Evolutionary conservation across 1,284 basidiomycete genomes (phyloP).

Genomic region (Porodaedalea pini): DNA sequence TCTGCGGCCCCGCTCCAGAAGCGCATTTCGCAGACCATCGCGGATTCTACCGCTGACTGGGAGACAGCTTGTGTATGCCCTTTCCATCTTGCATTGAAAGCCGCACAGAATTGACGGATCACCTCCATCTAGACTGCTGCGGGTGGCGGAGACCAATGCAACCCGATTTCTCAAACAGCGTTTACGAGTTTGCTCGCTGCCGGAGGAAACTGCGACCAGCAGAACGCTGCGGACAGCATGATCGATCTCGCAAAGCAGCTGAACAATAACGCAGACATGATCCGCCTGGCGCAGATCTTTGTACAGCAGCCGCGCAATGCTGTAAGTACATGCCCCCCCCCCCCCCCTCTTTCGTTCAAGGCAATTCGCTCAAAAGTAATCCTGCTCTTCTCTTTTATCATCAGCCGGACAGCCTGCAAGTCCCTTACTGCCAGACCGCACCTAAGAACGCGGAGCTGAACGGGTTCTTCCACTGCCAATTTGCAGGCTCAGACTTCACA

Average conservation of each 20-base stretch:
- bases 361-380: too few relatives aligned
- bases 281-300: constrained; percentile 36
- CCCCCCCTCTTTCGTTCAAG: not conserved
- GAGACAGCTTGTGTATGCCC: constrained; percentile 24
- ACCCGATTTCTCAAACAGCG: constrained; percentile 25
- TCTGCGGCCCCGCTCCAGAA: constrained; percentile 22
- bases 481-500: constrained; percentile 32
- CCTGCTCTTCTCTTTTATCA: not conserved
- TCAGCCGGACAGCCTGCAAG: constrained; percentile 34
- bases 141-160: constrained; percentile 26
- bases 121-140: constrained; percentile 2
- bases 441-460: constrained; percentile 39
- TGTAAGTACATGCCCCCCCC: constrained; percentile 30
- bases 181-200: constrained; percentile 28
- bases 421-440: constrained; percentile 40
- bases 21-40: constrained; percentile 27
- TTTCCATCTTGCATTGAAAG: not conserved
- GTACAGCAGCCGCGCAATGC: constrained; percentile 55
- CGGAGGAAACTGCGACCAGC: constrained; percentile 30
- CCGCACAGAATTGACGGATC: not conserved
- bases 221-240: constrained; percentile 33
- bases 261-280: constrained; percentile 31
- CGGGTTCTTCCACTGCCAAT: constrained; percentile 44
- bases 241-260: constrained; percentile 32
- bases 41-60: constrained; percentile 25